Percentiles rank a stretch among this genome's conserved stretches.
phyloP scores from a whole-genome alignment of 306 rosid species.

The Myrica gale region DNA sequence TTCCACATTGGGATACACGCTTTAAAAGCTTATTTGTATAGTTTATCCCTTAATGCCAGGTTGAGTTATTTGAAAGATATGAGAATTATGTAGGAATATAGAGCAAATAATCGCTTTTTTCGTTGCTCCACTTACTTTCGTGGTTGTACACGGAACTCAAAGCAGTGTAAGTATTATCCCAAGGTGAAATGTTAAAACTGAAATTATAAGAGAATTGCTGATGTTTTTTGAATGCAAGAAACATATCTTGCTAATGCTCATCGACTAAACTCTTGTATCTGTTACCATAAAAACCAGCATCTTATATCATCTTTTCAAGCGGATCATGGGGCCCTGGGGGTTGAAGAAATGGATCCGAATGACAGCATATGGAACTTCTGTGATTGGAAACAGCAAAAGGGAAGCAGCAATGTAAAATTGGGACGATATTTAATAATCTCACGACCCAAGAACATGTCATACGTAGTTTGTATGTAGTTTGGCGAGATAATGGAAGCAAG shows the following conservation, averaged over 20 bases:
- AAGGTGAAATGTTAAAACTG: background rate
- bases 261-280: background rate
- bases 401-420: no score
- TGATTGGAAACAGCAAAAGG: no score
- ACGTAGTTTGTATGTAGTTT: no score
- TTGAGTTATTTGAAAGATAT: background rate
- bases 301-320: background rate
- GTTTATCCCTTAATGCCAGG: background rate
- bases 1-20: background rate
- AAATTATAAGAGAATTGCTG: background rate
- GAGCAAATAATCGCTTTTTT: background rate
- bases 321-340: background rate
- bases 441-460: no score
- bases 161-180: background rate
- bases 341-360: no score
- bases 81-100: constrained; percentile 1
- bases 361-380: no score
- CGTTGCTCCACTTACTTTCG: background rate
- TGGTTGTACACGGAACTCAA: background rate
- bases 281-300: background rate
- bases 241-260: background rate
- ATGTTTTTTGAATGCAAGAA: background rate
- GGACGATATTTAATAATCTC: no score
- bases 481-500: no score
- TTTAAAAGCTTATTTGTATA: background rate